Conservation (phyloP, 345 rosid species). For the Pseudoturritis turrita region DNA sequence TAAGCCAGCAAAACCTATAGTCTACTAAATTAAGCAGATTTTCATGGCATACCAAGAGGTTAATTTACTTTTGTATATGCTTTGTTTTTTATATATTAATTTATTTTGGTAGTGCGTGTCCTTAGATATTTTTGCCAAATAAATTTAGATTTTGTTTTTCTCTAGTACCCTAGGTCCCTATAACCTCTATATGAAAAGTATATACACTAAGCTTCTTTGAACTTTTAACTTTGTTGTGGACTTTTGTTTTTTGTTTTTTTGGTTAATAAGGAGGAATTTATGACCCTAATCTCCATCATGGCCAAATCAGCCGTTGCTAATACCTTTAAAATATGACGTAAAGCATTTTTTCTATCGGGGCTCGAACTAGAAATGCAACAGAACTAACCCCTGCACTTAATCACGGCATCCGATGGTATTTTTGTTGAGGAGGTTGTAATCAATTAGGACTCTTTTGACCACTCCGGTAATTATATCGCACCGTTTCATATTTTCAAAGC, state of each 20-base stretch:
- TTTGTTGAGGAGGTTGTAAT: neutral
- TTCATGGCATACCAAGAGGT: neutral
- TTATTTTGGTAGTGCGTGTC: neutral
- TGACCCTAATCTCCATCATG: too few species aligned
- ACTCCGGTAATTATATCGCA: neutral
- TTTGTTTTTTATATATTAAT: neutral
- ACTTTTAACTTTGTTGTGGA: neutral
- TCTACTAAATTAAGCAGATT: neutral
- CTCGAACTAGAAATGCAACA: too few species aligned
- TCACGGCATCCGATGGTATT: too few species aligned
- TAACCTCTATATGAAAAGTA: neutral
- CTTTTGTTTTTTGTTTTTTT: too few species aligned
- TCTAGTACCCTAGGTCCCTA: neutral
- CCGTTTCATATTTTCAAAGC: neutral
- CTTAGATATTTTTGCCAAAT: neutral
- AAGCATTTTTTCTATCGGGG: too few species aligned
- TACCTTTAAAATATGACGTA: too few species aligned
- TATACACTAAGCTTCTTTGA: neutral
- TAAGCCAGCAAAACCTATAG: neutral
- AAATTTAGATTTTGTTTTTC: neutral
- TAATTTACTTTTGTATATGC: neutral
- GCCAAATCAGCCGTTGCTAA: too few species aligned
- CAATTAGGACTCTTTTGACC: neutral
- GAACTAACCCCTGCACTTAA: too few species aligned
- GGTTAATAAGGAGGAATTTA: too few species aligned